Evolutionary conservation across 352 stramenopile genomes (phyloP), one percentile per base, ranked within the genome.

Genomic region (Phytophthora brassicae): DNA sequence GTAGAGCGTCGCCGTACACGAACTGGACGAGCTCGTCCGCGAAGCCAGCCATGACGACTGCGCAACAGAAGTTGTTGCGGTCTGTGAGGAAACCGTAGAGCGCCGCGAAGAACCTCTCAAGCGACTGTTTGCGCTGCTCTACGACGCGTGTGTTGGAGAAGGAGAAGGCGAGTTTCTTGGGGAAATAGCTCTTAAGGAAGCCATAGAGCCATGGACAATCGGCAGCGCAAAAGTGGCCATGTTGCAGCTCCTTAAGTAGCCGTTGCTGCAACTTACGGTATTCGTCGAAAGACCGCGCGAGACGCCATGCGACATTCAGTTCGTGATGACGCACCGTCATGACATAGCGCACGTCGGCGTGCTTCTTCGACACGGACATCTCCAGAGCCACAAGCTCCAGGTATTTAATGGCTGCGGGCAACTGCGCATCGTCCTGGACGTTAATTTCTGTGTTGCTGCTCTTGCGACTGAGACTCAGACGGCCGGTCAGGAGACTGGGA

Each of bases 121-220:
- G 72, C 28, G 75, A 75, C 13, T 84, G 71, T 4, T 79, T 79
- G 6, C 83, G 71, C 23, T 70, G 57, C 4, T 72, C 65, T 24
- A 88, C 57, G 16, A 88, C 74, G 6, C 75, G 66, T 1, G 68
- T 60, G 38, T 58, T 83, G 2, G 66, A 63, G 26, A 88, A 88
- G 7, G 71, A 64, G 60, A 87, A 88, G 1, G 90, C 48, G 19
- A 79, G 50, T 28, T 81, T 85, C 60, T 88, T 88, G 12, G 83
- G 83, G 65, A 92, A 92, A 56, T 89, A 89, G 61, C 79, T 90
- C 65, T 86, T 87, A 13, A 92, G 45, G 43, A 92, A 90, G 7
- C 72, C 86, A 46, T 77, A 89, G 11, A 92, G 59, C 79, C 79
- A 90, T 36, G 83, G 81, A 41, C 83, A 92, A 52, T 87, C 83